Evolutionary conservation across 148 eudicot species (phyloP), one percentile per base, ranked within the genome.

Genomic region (Fagopyrum homotropicum): DNA sequence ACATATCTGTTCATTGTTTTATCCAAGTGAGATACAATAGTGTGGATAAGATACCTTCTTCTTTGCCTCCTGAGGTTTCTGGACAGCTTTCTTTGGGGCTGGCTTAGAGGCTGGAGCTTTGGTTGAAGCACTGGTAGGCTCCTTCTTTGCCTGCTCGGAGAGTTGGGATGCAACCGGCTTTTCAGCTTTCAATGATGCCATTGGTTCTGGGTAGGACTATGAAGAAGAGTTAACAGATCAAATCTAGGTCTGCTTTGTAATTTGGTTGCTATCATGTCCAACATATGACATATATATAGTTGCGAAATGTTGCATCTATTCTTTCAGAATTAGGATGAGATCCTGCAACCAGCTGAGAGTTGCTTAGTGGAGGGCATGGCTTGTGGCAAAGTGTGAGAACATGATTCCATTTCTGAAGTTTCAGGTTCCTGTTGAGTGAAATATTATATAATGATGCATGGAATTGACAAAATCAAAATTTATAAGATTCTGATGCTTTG

Each of bases 61-160:
- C 78, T 81, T 77, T 29, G 79, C 59, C 48, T 73, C 83, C 44
- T 63, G 77, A 66, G 80, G 55, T 68, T 78, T 79, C 3, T 76
- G 61, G 10, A 64, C 81, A 69, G 75, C 78, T 69, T 75, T 79
- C 73, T 79, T 79, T 5, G 81, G 75, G 26, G 82, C 74, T 15
- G 79, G 60, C 82, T 77, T 80, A 76, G 79, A 64, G 73, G 74
- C 68, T 6, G 76, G 77, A 63, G 80, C 80, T 64, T 73, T 73
- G 19, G 45, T 64, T 7, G 70, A 35, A 64, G 70, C 70, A 64
- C 76, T 11, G 2, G 70, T 30, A 46, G 71, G 54, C 16, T 59
- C 55, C 57, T 59, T 77, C 74, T 72, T 72, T 50, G 55, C 16
- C 74, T 72, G 74, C 40, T 16, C 44, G 45, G 69, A 63, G 69